Evolutionary conservation across 2,329 filamentous ascomycete genomes (phyloP).

Genomic region (Botrytis byssoidea): DNA sequence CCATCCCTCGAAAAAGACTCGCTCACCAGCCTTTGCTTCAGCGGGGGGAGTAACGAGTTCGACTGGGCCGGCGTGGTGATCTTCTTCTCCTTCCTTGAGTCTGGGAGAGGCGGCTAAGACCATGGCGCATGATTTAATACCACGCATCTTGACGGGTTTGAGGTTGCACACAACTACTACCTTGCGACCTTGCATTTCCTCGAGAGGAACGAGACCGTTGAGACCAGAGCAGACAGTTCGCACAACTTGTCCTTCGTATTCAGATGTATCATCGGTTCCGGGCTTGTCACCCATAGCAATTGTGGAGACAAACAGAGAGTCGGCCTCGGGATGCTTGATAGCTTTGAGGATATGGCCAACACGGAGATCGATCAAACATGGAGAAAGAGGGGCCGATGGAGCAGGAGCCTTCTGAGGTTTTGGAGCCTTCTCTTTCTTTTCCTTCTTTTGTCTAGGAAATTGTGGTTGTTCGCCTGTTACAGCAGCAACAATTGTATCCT

Average conservation of each 20-base stretch:
- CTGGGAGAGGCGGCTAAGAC: slow-evolving; percentile 91
- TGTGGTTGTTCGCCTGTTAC: slow-evolving; percentile 31
- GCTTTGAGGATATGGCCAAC: slow-evolving; percentile 98
- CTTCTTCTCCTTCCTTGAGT: slow-evolving; percentile 75
- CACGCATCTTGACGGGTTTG: slow-evolving; percentile 99
- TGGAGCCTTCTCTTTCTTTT: slow-evolving; percentile 86
- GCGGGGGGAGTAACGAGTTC: slow-evolving; percentile 86
- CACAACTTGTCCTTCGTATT: slow-evolving; percentile 87
- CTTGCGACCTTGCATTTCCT: slow-evolving; percentile 95
- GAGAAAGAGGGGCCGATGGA: slow-evolving; percentile 73
- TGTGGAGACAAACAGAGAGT: slow-evolving; percentile 92
- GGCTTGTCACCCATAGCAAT: slow-evolving; percentile 90
- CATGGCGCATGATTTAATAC: slow-evolving; percentile 80
- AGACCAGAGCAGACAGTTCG: slow-evolving; percentile 96
- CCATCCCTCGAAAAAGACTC: slow-evolving; percentile 93
- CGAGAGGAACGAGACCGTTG: slow-evolving; percentile 86
- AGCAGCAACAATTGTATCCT: slow-evolving; percentile 40
- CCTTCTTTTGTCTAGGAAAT: slow-evolving; percentile 65
- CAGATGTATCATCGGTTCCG: slow-evolving; percentile 82
- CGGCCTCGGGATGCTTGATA: slow-evolving; percentile 91
- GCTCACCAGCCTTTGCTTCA: slow-evolving; percentile 76
- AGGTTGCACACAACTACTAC: slow-evolving; percentile 96
- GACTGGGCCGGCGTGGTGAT: slow-evolving; percentile 84
- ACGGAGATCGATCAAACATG: slow-evolving; percentile 86
- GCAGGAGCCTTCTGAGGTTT: slow-evolving; percentile 69